phyloP scores from a whole-genome alignment of 495 filamentous ascomycete genomes.

The Tuber magnatum region DNA sequence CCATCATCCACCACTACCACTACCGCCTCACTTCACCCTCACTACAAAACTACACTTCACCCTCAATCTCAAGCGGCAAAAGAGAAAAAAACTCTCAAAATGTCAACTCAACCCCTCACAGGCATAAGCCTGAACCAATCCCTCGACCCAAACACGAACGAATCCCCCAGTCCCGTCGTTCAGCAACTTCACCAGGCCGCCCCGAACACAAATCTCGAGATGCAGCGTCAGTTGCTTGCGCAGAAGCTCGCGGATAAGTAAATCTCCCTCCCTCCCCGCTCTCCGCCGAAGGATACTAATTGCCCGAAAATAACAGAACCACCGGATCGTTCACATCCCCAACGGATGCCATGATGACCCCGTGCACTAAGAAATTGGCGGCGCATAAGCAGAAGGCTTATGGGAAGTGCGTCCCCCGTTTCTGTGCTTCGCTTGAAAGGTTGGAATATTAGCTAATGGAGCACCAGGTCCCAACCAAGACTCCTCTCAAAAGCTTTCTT shows the following conservation, averaged over 20 bases:
- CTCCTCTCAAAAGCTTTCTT: constrained; percentile 30
- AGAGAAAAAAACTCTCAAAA: not conserved
- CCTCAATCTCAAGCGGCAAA: not conserved
- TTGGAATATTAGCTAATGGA: constrained; percentile 10
- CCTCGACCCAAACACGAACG: not conserved
- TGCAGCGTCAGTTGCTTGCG: constrained; percentile 37
- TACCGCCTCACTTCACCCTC: not conserved
- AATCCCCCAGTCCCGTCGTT: constrained; percentile 19
- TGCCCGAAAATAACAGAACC: constrained; percentile 21
- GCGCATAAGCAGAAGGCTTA: constrained; percentile 64
- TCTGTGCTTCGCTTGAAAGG: not conserved
- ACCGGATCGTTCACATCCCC: constrained; percentile 58
- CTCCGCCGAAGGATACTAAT: not conserved
- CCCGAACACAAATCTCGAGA: constrained; percentile 27
- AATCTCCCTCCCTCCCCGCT: not conserved
- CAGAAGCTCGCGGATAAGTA: constrained; percentile 39
- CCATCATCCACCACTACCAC: not conserved
- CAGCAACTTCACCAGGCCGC: constrained; percentile 31
- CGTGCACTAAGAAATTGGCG: constrained; percentile 61
- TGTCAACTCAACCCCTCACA: constrained; percentile 31
- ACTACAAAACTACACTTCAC: not conserved
- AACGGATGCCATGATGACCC: constrained; percentile 66
- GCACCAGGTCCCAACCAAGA: constrained; percentile 20
- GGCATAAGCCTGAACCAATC: constrained; percentile 15
- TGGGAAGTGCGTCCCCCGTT: constrained; percentile 42